A percentile compares a stretch with the other conserved stretches of the same genome.
Conservation (phyloP, 1,284 basidiomycete genomes). For the Heliocybe sulcata region DNA sequence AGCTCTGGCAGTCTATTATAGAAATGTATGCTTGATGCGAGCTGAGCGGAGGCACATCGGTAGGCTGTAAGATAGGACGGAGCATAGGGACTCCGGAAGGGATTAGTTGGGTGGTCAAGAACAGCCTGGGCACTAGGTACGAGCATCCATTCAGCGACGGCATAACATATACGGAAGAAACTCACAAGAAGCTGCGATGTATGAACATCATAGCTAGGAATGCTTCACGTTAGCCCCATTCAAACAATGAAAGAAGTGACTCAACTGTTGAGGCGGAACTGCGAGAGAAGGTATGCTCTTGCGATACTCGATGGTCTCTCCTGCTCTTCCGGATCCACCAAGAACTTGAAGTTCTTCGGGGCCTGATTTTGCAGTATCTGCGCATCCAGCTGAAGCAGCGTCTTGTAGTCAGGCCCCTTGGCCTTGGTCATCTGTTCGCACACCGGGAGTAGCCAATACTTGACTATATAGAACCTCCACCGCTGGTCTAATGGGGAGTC, state of each 20-base stretch:
- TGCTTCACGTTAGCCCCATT: neutral
- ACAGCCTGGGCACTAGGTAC: slow-evolving; percentile 23
- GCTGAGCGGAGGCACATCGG: slow-evolving; percentile 23
- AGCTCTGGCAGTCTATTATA: slow-evolving; percentile 18
- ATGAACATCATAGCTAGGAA: slow-evolving; percentile 25
- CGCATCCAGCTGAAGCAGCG: slow-evolving; percentile 65
- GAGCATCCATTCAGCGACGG: neutral
- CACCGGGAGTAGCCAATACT: slow-evolving; percentile 51
- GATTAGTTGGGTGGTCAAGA: slow-evolving; percentile 29
- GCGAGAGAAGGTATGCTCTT: neutral
- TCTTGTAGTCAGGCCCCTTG: slow-evolving; percentile 54
- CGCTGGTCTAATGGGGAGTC: neutral
- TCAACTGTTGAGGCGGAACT: slow-evolving; percentile 4
- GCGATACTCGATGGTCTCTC: neutral
- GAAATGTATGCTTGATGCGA: slow-evolving; percentile 23
- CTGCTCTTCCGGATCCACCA: neutral
- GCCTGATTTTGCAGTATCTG: neutral
- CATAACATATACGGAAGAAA: neutral
- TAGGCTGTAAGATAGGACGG: slow-evolving; percentile 33
- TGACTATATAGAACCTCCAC: neutral
- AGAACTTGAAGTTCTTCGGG: neutral
- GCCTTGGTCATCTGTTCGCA: slow-evolving; percentile 53
- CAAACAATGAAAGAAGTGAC: neutral
- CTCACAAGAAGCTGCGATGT: slow-evolving; percentile 28
- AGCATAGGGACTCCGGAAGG: slow-evolving; percentile 29